phyloP scores from a whole-genome alignment of 1,284 basidiomycete species.

The Hemileia vastatrix region DNA sequence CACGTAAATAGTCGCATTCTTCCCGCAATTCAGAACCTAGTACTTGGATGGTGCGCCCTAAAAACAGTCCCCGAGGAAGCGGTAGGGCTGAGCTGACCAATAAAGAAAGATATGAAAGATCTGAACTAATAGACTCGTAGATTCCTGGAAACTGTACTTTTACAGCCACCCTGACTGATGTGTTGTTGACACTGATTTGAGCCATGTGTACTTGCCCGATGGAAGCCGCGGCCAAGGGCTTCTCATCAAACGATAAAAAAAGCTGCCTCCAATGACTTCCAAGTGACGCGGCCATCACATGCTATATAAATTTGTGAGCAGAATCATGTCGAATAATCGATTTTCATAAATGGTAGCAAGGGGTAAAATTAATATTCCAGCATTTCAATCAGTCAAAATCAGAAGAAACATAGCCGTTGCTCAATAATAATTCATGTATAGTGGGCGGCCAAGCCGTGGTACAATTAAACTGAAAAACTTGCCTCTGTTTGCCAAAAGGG shows the following conservation, averaged over 20 bases:
- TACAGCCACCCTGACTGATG: slow-evolving; percentile 59
- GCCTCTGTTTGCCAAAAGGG: slow-evolving; percentile 88
- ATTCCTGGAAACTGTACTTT: slow-evolving; percentile 97
- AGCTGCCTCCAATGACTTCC: slow-evolving; percentile 64
- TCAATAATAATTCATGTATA: too few species aligned
- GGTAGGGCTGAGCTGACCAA: slow-evolving; percentile 68
- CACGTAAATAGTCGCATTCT: slow-evolving; percentile 86
- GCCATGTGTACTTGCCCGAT: slow-evolving; percentile 93
- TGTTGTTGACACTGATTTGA: slow-evolving; percentile 49
- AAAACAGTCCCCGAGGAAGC: slow-evolving; percentile 77
- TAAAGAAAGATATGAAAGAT: slow-evolving; percentile 74
- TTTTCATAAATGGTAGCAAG: too few species aligned
- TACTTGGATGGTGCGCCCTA: slow-evolving; percentile 76
- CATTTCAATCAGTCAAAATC: too few species aligned
- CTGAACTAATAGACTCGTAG: slow-evolving; percentile 70
- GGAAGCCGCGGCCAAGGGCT: slow-evolving; percentile 90
- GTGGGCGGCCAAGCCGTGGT: too few species aligned
- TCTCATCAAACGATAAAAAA: slow-evolving; percentile 68
- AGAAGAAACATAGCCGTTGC: too few species aligned
- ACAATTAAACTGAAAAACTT: not conserved
- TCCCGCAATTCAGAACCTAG: slow-evolving; percentile 86
- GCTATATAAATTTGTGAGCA: too few species aligned
- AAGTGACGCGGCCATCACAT: slow-evolving; percentile 65
- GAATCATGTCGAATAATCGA: too few species aligned
- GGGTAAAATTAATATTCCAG: too few species aligned